Conservation (phyloP, 2,329 filamentous ascomycete species). For the Trichoderma guizhouense region DNA sequence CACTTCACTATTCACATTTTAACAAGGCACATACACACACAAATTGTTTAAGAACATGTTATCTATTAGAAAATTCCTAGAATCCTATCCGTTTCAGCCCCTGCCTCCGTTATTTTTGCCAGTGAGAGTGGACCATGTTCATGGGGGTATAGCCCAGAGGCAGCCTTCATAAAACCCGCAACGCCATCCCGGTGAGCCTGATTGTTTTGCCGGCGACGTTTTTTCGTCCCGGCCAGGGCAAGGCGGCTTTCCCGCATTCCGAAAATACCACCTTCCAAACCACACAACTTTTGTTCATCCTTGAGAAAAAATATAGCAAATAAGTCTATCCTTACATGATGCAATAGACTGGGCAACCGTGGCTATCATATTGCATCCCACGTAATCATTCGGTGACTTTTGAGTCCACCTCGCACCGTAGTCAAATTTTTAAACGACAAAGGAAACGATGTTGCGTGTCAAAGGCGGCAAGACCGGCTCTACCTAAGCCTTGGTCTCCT, state of each 20-base stretch:
- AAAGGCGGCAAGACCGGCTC: slow-evolving; percentile 15
- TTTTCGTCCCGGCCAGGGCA: slow-evolving; percentile 8
- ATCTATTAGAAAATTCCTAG: slow-evolving; percentile 32
- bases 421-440: slow-evolving; percentile 25
- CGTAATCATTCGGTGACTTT: slow-evolving; percentile 10
- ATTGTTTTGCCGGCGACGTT: neutral
- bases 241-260: slow-evolving; percentile 13
- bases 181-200: slow-evolving; percentile 37
- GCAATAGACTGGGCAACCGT: slow-evolving; percentile 27
- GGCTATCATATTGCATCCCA: slow-evolving; percentile 27
- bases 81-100: slow-evolving; percentile 34
- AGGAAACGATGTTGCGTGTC: slow-evolving; percentile 28
- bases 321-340: slow-evolving; percentile 43
- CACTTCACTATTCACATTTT: neutral
- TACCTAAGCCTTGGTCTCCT: slow-evolving; percentile 45
- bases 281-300: slow-evolving; percentile 36
- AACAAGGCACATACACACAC: neutral
- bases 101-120: slow-evolving; percentile 34
- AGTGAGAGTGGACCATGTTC: slow-evolving; percentile 34
- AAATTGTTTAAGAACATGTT: slow-evolving; percentile 24
- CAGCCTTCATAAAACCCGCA: slow-evolving; percentile 40
- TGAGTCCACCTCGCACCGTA: slow-evolving; percentile 9
- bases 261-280: slow-evolving; percentile 27
- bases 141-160: slow-evolving; percentile 41
- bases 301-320: slow-evolving; percentile 39